phyloP scores from a whole-genome alignment of 1,284 basidiomycete species.

The Ganoderma resinaceum region DNA sequence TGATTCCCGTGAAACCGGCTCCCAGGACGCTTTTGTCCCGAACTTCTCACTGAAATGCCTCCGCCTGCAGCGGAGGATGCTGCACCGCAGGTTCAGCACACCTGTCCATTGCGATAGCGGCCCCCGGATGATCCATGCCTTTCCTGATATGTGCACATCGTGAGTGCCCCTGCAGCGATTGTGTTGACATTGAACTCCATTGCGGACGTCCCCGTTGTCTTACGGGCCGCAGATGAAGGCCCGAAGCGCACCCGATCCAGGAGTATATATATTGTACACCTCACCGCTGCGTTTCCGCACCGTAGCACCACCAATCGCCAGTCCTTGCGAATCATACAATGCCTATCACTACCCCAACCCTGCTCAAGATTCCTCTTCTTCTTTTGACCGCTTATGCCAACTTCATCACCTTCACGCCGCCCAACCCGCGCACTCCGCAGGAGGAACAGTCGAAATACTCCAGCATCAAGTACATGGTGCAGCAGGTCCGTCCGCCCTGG shows the following conservation, averaged over 20 bases:
- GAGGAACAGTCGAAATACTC: conserved; percentile 27
- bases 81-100: conserved; percentile 3
- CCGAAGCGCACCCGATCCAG: neutral
- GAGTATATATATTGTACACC: conserved; percentile 1
- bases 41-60: conserved; percentile 19
- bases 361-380: conserved; percentile 24
- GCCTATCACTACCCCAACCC: neutral
- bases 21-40: conserved; percentile 18
- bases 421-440: conserved; percentile 21
- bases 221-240: neutral
- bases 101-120: conserved; percentile 9
- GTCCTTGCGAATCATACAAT: conserved; percentile 1
- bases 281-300: neutral
- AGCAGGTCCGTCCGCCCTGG: conserved; percentile 27
- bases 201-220: neutral
- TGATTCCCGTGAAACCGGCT: conserved; percentile 19
- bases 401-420: conserved; percentile 28
- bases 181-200: conserved; percentile 1
- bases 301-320: neutral
- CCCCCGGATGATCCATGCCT: conserved; percentile 13
- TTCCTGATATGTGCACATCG: neutral
- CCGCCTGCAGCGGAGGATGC: neutral
- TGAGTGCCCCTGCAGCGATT: conserved; percentile 6
- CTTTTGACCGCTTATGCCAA: conserved; percentile 25
- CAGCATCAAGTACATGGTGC: conserved; percentile 23